Conservation (phyloP, 257 asterid genomes). For the Cynanchum wilfordii region DNA sequence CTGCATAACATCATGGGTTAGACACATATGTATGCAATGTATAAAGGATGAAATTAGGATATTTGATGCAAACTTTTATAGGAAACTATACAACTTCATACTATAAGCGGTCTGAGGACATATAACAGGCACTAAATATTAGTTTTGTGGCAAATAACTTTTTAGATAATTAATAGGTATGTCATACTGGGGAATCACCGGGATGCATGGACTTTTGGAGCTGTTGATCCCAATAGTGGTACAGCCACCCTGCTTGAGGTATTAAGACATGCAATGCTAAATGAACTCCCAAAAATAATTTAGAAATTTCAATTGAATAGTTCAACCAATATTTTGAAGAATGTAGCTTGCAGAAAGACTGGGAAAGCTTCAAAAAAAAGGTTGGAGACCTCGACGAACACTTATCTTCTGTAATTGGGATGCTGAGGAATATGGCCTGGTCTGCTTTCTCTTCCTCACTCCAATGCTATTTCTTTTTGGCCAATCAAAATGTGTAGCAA, state of each 20-base stretch:
- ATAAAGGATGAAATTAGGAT: background rate
- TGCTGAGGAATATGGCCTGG: constrained; percentile 93
- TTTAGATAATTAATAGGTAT: constrained; percentile 30
- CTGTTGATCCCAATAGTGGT: constrained; percentile 88
- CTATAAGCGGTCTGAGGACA: no score
- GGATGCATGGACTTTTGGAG: constrained; percentile 97
- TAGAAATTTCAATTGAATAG: background rate
- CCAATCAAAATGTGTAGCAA: background rate
- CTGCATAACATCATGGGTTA: background rate
- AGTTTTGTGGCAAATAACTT: background rate
- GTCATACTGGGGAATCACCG: constrained; percentile 89
- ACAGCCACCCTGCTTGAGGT: constrained; percentile 89
- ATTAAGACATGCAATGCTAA: background rate
- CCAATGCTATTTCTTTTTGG: background rate
- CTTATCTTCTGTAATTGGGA: constrained; percentile 84
- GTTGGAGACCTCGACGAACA: constrained; percentile 74
- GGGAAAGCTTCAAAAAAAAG: constrained; percentile 35
- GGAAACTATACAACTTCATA: background rate
- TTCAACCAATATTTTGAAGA: constrained; percentile 18
- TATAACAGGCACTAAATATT: background rate
- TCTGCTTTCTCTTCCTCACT: constrained; percentile 23
- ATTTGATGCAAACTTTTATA: background rate
- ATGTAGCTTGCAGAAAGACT: constrained; percentile 63
- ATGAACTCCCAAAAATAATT: background rate
- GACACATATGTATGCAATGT: background rate